Evolutionary conservation across 495 filamentous ascomycete genomes (phyloP), one percentile per base, ranked within the genome.

Genomic region (Penicillium simplicissimum): DNA sequence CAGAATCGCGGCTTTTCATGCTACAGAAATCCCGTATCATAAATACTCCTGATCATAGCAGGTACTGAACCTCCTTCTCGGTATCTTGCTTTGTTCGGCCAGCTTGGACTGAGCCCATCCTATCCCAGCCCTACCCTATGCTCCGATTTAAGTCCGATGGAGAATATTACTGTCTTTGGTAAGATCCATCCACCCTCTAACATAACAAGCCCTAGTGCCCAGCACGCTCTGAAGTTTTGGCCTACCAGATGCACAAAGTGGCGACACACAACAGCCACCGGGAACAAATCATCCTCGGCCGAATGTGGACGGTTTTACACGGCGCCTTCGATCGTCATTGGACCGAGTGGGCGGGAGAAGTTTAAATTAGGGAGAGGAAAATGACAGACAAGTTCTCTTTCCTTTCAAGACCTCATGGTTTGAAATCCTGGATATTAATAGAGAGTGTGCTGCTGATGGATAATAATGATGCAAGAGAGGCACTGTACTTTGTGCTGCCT

Each of bases 241-340:
- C 62, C 62, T 49, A 55, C 53, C 19, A 42, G 34, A 61, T 57
- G 62, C 55, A 60, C 55, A 60, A 65, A 52, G 66, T 68, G 66
- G 66, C 66, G 59, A 65, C 59, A 65, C 65, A 52, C 62, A 64
- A 65, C 58, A 67, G 65, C 65, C 65, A 61, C 58, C 54, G 60
- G 58, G 60, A 63, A 61, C 67, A 69, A 67, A 67, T 69, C 64
- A 67, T 65, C 48, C 64, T 69, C 67, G 67, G 67, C 66, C 57
- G 62, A 43, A 47, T 57, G 55, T 57, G 59, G 61, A 36, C 54
- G 56, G 52, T 64, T 64, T 17, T 21, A 45, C 61, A 67, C 61
- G 64, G 66, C 60, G 52, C 53, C 52, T 53, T 61, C 56, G 61
- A 65, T 70, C 62, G 45, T 67, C 65, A 70, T 70, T 70, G 67